A percentile compares a stretch with the other conserved stretches of the same genome.
Conservation (phyloP, 139 green algal genomes). For the Ostreobium quekettii region DNA sequence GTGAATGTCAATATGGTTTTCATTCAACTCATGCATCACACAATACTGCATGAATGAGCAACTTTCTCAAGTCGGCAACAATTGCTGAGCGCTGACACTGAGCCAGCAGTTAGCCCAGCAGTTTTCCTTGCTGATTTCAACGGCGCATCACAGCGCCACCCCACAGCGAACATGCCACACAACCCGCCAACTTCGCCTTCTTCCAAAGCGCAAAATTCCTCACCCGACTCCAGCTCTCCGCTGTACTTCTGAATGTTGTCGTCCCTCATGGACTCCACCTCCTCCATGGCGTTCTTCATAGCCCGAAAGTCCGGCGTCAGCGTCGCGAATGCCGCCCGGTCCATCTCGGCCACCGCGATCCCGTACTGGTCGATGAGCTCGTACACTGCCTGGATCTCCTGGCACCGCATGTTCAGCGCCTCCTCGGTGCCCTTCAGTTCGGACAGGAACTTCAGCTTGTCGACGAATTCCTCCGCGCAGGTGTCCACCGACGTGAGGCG, state of each 20-base stretch:
- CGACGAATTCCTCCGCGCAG: slow-evolving; percentile 67
- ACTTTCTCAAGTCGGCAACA: too few relatives aligned
- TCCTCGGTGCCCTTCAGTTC: slow-evolving; percentile 33
- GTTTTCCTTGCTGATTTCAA: too few relatives aligned
- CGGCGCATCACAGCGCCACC: too few relatives aligned
- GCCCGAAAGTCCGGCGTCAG: slow-evolving; percentile 50
- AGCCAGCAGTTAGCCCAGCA: too few relatives aligned
- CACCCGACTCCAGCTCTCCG: slow-evolving; percentile 47
- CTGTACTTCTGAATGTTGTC: slow-evolving; percentile 59
- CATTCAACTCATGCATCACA: too few relatives aligned
- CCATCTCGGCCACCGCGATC: slow-evolving; percentile 53
- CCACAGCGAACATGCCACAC: too few relatives aligned
- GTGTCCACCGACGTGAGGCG: slow-evolving; percentile 31
- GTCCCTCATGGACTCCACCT: slow-evolving; percentile 50
- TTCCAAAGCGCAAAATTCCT: too few relatives aligned
- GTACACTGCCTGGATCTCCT: slow-evolving; percentile 54
- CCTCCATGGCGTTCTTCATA: slow-evolving; percentile 57
- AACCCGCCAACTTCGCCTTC: too few relatives aligned
- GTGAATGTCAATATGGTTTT: too few relatives aligned
- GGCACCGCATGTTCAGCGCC: slow-evolving; percentile 37
- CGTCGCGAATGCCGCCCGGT: slow-evolving; percentile 61
- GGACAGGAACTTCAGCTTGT: slow-evolving; percentile 52
- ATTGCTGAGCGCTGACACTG: too few relatives aligned
- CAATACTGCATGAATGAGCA: too few relatives aligned
- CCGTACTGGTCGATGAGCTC: slow-evolving; percentile 59